Percentiles rank a stretch among this genome's conserved stretches.
These are phyloP conservation scores for Chytriomyces sp. DNA, from an alignment of 192 early-diverging fungal genomes.

Conservation along the genomic window DNA sequence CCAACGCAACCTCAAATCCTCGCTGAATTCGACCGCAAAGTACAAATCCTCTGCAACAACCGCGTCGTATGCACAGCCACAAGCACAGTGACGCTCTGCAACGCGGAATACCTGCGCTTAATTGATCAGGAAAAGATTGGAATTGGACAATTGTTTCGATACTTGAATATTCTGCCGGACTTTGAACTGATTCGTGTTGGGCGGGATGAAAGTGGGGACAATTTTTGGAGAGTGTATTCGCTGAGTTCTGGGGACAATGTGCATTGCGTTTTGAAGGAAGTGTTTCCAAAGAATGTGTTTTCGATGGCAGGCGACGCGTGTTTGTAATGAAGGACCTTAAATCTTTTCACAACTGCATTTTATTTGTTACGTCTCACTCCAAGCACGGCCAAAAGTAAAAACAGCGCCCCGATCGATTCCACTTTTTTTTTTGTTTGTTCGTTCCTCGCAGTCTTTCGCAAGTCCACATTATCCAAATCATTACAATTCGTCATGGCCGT, in stretches of 20 bases:
- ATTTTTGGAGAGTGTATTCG: constrained; percentile 45
- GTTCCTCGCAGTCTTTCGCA: neutral
- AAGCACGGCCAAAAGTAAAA: neutral
- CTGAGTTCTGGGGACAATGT: constrained; percentile 34
- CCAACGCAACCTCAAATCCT: neutral
- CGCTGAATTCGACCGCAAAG: constrained; percentile 48
- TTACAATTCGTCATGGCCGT: constrained; percentile 7
- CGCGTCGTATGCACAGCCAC: constrained; percentile 49
- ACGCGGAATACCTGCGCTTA: constrained; percentile 41
- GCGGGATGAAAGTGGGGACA: constrained; percentile 1
- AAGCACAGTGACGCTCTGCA: constrained; percentile 46
- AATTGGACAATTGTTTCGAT: constrained; percentile 61
- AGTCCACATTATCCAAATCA: neutral
- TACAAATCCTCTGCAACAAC: constrained; percentile 38
- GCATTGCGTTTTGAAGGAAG: constrained; percentile 42
- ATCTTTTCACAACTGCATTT: neutral
- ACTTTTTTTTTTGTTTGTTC: neutral
- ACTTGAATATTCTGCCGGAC: constrained; percentile 54
- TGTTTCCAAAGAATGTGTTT: constrained; percentile 46
- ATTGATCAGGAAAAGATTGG: constrained; percentile 50
- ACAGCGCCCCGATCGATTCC: neutral
- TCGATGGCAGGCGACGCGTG: neutral
- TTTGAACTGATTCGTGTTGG: constrained; percentile 49
- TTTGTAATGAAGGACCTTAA: neutral
- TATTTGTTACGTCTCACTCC: neutral